These are phyloP conservation scores for Penicillium canariense DNA, from an alignment of 495 filamentous ascomycete species.

Conservation along the genomic window DNA sequence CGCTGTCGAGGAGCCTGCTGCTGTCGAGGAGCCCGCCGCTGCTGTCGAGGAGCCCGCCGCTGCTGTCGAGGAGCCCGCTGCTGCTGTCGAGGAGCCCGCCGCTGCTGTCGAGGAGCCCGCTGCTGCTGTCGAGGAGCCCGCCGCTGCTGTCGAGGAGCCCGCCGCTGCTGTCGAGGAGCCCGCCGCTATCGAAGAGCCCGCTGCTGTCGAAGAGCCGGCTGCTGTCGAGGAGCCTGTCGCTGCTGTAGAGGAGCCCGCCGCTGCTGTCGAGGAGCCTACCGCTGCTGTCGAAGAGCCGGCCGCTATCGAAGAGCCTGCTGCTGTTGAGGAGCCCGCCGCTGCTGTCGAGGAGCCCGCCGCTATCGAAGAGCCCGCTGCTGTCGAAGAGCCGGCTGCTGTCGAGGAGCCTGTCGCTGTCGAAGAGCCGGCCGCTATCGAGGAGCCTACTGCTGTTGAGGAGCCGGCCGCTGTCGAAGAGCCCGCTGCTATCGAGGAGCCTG, in stretches of 20 bases:
- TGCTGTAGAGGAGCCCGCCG: too few relatives aligned
- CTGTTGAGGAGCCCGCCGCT: too few relatives aligned
- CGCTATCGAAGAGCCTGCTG: too few relatives aligned
- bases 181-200: background rate
- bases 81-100: too few relatives aligned
- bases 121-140: conserved; percentile 4
- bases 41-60: background rate
- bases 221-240: background rate
- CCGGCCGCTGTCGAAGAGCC: too few relatives aligned
- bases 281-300: background rate
- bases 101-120: too few relatives aligned
- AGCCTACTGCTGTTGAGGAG: background rate
- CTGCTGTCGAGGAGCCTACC: too few relatives aligned
- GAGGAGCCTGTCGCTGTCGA: background rate
- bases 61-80: too few relatives aligned
- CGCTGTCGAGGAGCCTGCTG: background rate
- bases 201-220: conserved; percentile 6
- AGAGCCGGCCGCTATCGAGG: background rate
- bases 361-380: too few relatives aligned
- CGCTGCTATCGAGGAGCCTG: too few relatives aligned
- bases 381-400: too few relatives aligned
- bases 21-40: conserved; percentile 1
- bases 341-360: background rate
- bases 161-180: background rate
- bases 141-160: conserved; percentile 1